Evolutionary conservation across 2,329 filamentous ascomycete species (phyloP), one percentile per base, ranked within the genome.

Genomic region (Arthrobotrys entomopaga): DNA sequence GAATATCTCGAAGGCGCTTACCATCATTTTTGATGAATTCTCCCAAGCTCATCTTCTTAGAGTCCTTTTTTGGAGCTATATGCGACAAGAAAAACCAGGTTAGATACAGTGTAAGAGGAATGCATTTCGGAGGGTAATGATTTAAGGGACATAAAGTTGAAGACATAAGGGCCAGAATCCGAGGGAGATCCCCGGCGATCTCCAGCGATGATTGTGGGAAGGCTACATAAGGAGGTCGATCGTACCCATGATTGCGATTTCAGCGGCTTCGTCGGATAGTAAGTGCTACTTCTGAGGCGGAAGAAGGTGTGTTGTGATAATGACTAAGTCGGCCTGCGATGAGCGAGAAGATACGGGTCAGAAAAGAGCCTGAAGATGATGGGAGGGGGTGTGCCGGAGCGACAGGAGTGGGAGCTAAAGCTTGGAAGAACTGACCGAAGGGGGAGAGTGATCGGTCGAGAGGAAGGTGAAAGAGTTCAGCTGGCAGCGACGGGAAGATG

Each of bases 41-140:
- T 86, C 92, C 92, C 82, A 98, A 89, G 86, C 91, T 92, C 91
- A 99, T 94, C 87, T 96, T 99, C 89, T 96, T 90, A 83, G 88
- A 87, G 84, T 96, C 90, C 86, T 92, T 91, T 86, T 96, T 96
- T 79, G 93, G 94, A 87, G 91, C 93, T 96, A 81, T 16, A 29
- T 75, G 81, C 75, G 75, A 63, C 76, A 78, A 82, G 88, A 56
- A 40, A 15, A 29, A 46, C 65, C 38, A 72, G 66, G 24, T 46
- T 49, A 56, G 29, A 6, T 10, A n/a, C 7, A 46, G 7, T 7
- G 16, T 49, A 24, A 34, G 22, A 20, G 2, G 22, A 61, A 13
- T 20, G 29, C 29, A 34, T 34, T 34, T 34, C 29, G 29, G 29
- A 34, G 29, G 29, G 29, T 8, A 34, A 8, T 34, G 29, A 34